phyloP scores from a whole-genome alignment of 331 rosid genomes.

The Acacia pycnantha region DNA sequence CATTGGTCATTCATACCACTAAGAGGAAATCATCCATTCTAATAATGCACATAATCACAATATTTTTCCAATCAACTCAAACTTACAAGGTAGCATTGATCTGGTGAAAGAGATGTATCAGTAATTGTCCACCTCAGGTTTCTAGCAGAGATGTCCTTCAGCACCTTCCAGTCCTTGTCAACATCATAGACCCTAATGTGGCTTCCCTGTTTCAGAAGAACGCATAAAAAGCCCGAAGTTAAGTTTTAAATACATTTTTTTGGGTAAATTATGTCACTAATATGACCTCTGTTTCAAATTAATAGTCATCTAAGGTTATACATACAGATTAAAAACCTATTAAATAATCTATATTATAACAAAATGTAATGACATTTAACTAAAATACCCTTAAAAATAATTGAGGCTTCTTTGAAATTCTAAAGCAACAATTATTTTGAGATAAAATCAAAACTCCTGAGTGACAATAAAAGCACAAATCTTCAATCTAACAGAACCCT shows the following conservation, averaged over 20 bases:
- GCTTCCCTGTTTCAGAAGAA: slow-evolving; percentile 60
- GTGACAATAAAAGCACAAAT: background rate
- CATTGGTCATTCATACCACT: background rate
- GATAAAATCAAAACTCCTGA: background rate
- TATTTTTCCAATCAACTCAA: slow-evolving; percentile 16
- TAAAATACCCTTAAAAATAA: too few relatives aligned
- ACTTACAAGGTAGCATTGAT: slow-evolving; percentile 78
- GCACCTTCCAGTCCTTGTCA: slow-evolving; percentile 79
- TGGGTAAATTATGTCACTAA: background rate
- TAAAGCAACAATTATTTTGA: background rate
- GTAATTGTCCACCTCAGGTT: slow-evolving; percentile 91
- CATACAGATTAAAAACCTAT: background rate
- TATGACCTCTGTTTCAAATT: background rate
- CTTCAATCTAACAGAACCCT: slow-evolving; percentile 17
- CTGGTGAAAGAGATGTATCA: slow-evolving; percentile 89
- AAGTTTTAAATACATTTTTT: slow-evolving; percentile 9
- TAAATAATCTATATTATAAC: background rate
- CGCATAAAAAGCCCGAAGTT: background rate
- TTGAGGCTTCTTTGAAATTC: background rate
- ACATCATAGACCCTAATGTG: slow-evolving; percentile 82
- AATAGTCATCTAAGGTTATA: background rate
- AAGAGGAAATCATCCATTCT: slow-evolving; percentile 13
- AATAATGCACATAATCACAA: slow-evolving; percentile 7
- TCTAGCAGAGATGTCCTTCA: slow-evolving; percentile 76
- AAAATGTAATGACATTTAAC: background rate